Evolutionary conservation across 345 rosid species (phyloP), one percentile per base, ranked within the genome.

Genomic region (Eucalyptus erythrocorys): DNA sequence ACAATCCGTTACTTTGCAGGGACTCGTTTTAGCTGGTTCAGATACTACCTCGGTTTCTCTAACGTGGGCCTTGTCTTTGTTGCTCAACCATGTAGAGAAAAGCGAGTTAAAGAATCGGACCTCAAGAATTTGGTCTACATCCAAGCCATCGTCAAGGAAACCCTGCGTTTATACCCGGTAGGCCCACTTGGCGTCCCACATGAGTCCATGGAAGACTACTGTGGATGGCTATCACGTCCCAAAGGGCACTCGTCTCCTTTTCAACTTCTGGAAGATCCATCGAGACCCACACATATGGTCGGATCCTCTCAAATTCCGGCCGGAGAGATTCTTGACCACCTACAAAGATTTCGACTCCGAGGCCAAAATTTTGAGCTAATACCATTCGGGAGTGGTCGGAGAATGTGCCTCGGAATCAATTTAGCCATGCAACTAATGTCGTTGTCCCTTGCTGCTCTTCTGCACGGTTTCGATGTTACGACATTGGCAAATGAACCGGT

Each of bases 101-200:
- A 92, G 55, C 87, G 16, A 42, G 91, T 90, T 3, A 55, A 88
- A 7, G 91, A 90, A 48, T 90, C 92, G 27, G 94, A 93, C 86
- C 42, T 92, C 2, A 85, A 57, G 5, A 93, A 88, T 66, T 64
- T 94, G 15, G 66, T 71, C 27, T 92, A 92, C 84, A 88, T 92
- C 21, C 86, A 90, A 80, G 94, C 94, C 40, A 82, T 94, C 11
- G 48, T 90, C 17, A 92, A 94, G 89, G 94, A 94, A 90, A 90
- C 94, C 26, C 4, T 93, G n/a, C 90, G 94, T 45, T 66, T 93
- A 19, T 90, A 89, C 57, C 92, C 94, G 1, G 85, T 93, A 1
- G 90, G 51, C 4, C 93, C 94, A 16, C 79, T 94, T 2, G 64
- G 89, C 3, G 53, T 89, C 34, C 92, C 92, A 3, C 95, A 91